A percentile compares a stretch with the other conserved stretches of the same genome.
Evolutionary conservation across 768 basidiomycete species (phyloP).

Genomic region (Lentinula raphanica): DNA sequence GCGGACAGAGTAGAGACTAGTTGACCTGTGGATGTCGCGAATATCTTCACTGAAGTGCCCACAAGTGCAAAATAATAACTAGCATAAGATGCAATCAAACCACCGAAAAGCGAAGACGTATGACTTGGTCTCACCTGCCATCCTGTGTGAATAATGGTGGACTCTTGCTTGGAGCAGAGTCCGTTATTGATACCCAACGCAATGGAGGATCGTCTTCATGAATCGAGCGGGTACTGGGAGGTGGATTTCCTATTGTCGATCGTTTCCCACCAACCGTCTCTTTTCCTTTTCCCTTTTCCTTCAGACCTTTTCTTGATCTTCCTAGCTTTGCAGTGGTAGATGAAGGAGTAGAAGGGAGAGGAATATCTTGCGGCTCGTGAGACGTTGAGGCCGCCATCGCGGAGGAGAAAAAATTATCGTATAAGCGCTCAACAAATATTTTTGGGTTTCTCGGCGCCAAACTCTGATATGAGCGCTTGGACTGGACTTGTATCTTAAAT

Average conservation of each 20-base stretch:
- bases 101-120: neutral
- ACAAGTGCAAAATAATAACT: constrained; percentile 90
- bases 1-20: constrained; percentile 78
- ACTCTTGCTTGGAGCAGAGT: constrained; percentile 55
- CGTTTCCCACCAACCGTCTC: constrained; percentile 15
- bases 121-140: constrained; percentile 55
- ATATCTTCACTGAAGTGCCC: constrained; percentile 78
- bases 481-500: too few relatives aligned
- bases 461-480: neutral
- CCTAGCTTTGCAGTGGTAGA: constrained; percentile 9
- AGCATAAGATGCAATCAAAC: constrained; percentile 1
- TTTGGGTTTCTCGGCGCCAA: neutral
- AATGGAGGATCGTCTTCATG: constrained; percentile 30
- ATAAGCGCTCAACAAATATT: neutral
- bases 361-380: constrained; percentile 32
- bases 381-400: constrained; percentile 41
- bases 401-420: constrained; percentile 9
- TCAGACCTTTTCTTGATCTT: constrained; percentile 37
- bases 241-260: constrained; percentile 10
- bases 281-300: constrained; percentile 41
- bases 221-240: constrained; percentile 9
- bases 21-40: constrained; percentile 72
- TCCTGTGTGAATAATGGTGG: constrained; percentile 85
- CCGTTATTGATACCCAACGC: constrained; percentile 71
- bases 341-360: constrained; percentile 24